Conservation (phyloP, 441 rosid species). For the Aquilaria agallochum region DNA sequence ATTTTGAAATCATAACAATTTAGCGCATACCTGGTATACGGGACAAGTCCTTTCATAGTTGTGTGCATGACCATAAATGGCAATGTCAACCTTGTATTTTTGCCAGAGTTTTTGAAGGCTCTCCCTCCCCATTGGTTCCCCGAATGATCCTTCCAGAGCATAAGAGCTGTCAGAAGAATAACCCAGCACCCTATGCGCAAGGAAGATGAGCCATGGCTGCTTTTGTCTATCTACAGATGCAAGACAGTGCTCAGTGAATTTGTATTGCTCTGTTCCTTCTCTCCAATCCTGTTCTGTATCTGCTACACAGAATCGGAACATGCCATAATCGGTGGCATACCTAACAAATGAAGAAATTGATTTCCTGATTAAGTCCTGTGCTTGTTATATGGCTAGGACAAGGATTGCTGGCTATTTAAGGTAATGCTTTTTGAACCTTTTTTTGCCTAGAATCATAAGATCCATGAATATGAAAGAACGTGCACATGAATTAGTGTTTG, state of each 20-base stretch:
- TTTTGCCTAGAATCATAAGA: no score
- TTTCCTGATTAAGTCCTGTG: neutral
- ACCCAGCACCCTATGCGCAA: constrained; percentile 86
- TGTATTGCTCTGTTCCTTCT: constrained; percentile 78
- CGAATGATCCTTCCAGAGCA: constrained; percentile 64
- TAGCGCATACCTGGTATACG: constrained; percentile 60
- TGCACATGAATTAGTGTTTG: no score
- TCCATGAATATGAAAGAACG: no score
- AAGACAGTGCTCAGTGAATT: constrained; percentile 78
- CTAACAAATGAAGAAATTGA: constrained; percentile 20
- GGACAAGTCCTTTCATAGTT: constrained; percentile 93
- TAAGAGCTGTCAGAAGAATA: constrained; percentile 68
- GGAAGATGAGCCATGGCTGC: constrained; percentile 95
- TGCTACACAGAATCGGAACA: constrained; percentile 91
- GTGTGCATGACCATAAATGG: constrained; percentile 91
- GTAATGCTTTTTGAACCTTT: no score
- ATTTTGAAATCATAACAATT: neutral
- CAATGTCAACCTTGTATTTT: constrained; percentile 90
- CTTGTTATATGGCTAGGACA: no score
- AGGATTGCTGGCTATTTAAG: no score
- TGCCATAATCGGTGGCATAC: constrained; percentile 83
- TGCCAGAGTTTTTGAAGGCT: constrained; percentile 92
- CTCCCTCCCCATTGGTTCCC: constrained; percentile 97
- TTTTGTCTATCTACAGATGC: constrained; percentile 75
- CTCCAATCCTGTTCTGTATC: constrained; percentile 97